These are phyloP conservation scores for Orobanche coerulescens DNA, from an alignment of 257 asterid genomes.

Conservation along the genomic window DNA sequence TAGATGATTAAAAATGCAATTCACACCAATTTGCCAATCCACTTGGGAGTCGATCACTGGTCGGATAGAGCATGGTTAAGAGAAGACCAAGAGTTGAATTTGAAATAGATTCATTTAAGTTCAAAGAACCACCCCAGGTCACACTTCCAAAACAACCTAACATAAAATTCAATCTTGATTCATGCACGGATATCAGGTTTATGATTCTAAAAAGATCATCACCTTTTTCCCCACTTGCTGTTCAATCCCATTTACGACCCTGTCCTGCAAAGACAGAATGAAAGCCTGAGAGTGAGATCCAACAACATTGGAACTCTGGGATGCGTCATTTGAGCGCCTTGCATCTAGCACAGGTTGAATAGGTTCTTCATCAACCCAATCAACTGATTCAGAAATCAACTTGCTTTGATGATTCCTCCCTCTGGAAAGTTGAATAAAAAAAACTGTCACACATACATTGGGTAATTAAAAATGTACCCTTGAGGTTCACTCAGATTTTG, in stretches of 20 bases:
- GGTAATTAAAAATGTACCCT: too few relatives aligned
- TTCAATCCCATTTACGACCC: slow-evolving; percentile 30
- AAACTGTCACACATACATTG: slow-evolving; percentile 19
- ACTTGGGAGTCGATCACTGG: too few relatives aligned
- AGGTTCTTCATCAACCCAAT: slow-evolving; percentile 41
- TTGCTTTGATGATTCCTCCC: slow-evolving; percentile 45
- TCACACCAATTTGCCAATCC: too few relatives aligned
- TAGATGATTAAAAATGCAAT: too few relatives aligned
- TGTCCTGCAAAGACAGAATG: slow-evolving; percentile 28
- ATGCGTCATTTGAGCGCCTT: slow-evolving; percentile 26
- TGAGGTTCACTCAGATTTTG: too few relatives aligned
- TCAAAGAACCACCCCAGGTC: neutral
- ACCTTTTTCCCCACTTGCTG: slow-evolving; percentile 39
- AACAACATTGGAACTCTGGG: slow-evolving; percentile 28
- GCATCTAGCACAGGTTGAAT: slow-evolving; percentile 36
- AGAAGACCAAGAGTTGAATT: too few relatives aligned
- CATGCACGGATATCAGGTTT: neutral
- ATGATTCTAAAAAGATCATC: slow-evolving; percentile 16
- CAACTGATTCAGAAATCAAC: slow-evolving; percentile 31
- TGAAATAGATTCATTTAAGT: too few relatives aligned
- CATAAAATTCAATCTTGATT: neutral
- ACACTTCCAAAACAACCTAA: neutral
- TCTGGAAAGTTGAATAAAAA: slow-evolving; percentile 29
- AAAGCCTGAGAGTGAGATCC: slow-evolving; percentile 31
- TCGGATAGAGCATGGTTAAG: too few relatives aligned